Percentiles rank a stretch among this genome's conserved stretches.
Evolutionary conservation across 1,284 basidiomycete species (phyloP).

Genomic region (Macrocybe sp.): DNA sequence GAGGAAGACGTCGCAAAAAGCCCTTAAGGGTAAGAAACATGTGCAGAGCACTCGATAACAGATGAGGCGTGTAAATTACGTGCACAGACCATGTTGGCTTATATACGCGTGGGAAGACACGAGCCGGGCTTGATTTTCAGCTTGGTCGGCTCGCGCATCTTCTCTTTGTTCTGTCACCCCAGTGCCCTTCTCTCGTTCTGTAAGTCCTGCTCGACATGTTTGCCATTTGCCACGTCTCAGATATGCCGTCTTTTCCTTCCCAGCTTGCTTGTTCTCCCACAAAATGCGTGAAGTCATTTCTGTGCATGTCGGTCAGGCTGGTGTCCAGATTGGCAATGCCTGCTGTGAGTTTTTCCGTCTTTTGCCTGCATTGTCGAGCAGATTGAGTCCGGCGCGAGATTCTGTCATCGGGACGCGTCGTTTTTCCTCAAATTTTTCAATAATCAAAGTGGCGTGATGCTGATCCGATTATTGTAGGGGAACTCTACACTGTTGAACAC

Average conservation of each 20-base stretch:
- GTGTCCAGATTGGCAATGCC: constrained; percentile 94
- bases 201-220: constrained; percentile 24
- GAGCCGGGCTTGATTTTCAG: constrained; percentile 28
- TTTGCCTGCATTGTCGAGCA: not conserved
- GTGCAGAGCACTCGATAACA: constrained; percentile 11
- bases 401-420: constrained; percentile 17
- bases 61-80: constrained; percentile 1
- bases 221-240: constrained; percentile 10
- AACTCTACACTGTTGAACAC: constrained; percentile 97
- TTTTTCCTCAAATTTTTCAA: constrained; percentile 6
- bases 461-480: constrained; percentile 61
- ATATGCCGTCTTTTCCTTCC: constrained; percentile 10
- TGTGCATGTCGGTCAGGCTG: constrained; percentile 90
- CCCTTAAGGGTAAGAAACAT: constrained; percentile 23
- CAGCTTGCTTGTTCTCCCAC: constrained; percentile 19
- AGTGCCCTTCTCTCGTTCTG: constrained; percentile 24
- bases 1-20: constrained; percentile 38
- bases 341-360: constrained; percentile 57
- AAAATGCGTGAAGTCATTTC: constrained; percentile 90
- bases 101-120: constrained; percentile 30
- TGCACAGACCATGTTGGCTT: constrained; percentile 8
- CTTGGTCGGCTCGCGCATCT: constrained; percentile 19
- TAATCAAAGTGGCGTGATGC: constrained; percentile 30
- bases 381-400: constrained; percentile 8
- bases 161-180: constrained; percentile 36